Evolutionary conservation across 768 basidiomycete species (phyloP).

Genomic region (Suillus discolor): DNA sequence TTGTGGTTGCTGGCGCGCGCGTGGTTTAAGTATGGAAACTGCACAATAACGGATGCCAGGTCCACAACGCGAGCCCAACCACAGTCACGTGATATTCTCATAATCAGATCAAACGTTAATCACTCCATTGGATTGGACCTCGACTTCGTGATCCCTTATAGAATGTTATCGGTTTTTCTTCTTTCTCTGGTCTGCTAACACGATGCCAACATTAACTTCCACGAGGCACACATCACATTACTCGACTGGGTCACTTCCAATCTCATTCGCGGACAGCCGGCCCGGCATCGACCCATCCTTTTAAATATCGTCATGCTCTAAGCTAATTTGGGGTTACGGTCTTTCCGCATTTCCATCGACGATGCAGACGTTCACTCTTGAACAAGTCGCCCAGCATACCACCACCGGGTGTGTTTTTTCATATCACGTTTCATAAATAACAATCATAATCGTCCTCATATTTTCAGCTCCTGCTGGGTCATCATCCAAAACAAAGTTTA

Average conservation of each 20-base stretch:
- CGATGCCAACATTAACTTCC: background rate
- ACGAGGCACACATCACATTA: background rate
- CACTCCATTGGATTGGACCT: background rate
- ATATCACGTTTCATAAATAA: constrained; percentile 8
- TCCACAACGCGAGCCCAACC: constrained; percentile 54
- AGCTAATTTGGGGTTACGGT: background rate
- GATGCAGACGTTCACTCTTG: constrained; percentile 47
- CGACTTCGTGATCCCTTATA: background rate
- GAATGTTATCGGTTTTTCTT: background rate
- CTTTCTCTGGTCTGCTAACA: background rate
- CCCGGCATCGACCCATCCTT: constrained; percentile 3
- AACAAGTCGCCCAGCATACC: constrained; percentile 65
- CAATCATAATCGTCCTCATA: constrained; percentile 6
- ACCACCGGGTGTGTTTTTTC: constrained; percentile 44
- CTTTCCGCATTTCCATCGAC: constrained; percentile 9
- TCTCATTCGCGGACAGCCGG: background rate
- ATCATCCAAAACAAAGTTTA: constrained; percentile 82
- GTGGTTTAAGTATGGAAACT: constrained; percentile 48
- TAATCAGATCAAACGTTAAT: background rate
- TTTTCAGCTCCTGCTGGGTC: constrained; percentile 79
- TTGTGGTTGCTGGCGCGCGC: constrained; percentile 14
- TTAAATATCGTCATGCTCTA: constrained; percentile 8
- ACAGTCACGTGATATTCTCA: constrained; percentile 35
- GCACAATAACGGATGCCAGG: constrained; percentile 43
- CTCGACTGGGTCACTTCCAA: background rate